Conservation (phyloP, 805 yeast genomes). For the Komagataella pastoris region DNA sequence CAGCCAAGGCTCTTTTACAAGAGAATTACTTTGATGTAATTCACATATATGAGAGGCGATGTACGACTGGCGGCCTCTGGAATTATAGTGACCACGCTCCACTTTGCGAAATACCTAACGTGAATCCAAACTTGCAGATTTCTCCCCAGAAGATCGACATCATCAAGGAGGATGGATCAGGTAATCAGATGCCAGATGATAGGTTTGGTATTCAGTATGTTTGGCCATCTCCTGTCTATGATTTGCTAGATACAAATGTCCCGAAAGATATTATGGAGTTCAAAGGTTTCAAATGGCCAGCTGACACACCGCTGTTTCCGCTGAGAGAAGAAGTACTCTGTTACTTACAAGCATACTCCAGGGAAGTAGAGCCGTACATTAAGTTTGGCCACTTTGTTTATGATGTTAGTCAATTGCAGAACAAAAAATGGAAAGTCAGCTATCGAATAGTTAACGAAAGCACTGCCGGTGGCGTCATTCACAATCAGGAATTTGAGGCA, state of each 20-base stretch:
- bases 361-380: slow-evolving; percentile 23
- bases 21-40: slow-evolving; percentile 34
- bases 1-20: slow-evolving; percentile 45
- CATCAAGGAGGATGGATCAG: background rate
- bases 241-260: slow-evolving; percentile 57
- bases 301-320: slow-evolving; percentile 37
- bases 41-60: slow-evolving; percentile 46
- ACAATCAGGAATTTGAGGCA: background rate
- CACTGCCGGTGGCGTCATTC: slow-evolving; percentile 17
- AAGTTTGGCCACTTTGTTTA: slow-evolving; percentile 33
- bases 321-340: slow-evolving; percentile 39
- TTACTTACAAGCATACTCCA: slow-evolving; percentile 42
- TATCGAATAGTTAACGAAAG: slow-evolving; percentile 17
- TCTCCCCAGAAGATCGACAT: background rate
- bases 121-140: slow-evolving; percentile 8
- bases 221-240: slow-evolving; percentile 48
- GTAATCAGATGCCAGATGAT: background rate
- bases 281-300: slow-evolving; percentile 34
- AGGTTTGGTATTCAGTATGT: slow-evolving; percentile 14
- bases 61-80: slow-evolving; percentile 74
- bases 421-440: slow-evolving; percentile 28
- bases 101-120: slow-evolving; percentile 14
- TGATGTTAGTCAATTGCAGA: slow-evolving; percentile 17
- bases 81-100: slow-evolving; percentile 22
- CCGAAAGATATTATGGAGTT: slow-evolving; percentile 56